phyloP scores from a whole-genome alignment of 1,139 yeast species.

The Geotrichum restrictum region DNA sequence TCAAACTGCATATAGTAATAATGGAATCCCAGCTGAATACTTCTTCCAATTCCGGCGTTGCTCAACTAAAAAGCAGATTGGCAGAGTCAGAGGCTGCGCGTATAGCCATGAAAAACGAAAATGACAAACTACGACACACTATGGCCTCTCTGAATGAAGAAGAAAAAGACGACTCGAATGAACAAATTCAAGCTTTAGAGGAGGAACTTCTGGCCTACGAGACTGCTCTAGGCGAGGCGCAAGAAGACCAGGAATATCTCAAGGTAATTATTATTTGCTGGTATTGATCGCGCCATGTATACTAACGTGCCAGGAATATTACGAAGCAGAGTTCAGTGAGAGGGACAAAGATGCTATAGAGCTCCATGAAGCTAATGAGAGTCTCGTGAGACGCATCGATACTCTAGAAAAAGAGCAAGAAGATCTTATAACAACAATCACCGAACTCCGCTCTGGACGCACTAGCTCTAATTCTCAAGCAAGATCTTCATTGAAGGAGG shows the following conservation, averaged over 20 bases:
- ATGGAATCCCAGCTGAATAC: constrained; percentile 24
- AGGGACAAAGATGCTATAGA: constrained; percentile 13
- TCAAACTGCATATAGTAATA: constrained; percentile 25
- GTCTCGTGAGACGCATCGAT: constrained; percentile 5
- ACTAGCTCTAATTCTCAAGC: neutral
- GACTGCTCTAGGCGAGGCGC: constrained; percentile 13
- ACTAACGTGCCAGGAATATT: constrained; percentile 11
- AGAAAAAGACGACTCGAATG: constrained; percentile 7
- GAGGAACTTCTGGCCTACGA: constrained; percentile 12
- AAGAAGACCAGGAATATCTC: constrained; percentile 8
- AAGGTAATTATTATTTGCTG: constrained; percentile 1
- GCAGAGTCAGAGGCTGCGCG: constrained; percentile 25
- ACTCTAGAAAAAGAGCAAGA: constrained; percentile 12
- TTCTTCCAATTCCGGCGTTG: constrained; percentile 25
- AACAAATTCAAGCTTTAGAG: constrained; percentile 6
- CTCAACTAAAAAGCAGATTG: constrained; percentile 24
- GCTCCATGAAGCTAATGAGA: constrained; percentile 12
- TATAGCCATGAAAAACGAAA: constrained; percentile 24
- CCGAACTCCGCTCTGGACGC: neutral
- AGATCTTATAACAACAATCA: neutral
- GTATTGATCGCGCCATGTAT: too few relatives aligned
- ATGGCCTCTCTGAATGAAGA: constrained; percentile 18
- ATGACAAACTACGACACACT: constrained; percentile 24
- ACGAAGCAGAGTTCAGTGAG: constrained; percentile 10
- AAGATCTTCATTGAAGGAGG: neutral